Conservation (phyloP, 2,329 filamentous ascomycete species). For the Calonectria pteridis region DNA sequence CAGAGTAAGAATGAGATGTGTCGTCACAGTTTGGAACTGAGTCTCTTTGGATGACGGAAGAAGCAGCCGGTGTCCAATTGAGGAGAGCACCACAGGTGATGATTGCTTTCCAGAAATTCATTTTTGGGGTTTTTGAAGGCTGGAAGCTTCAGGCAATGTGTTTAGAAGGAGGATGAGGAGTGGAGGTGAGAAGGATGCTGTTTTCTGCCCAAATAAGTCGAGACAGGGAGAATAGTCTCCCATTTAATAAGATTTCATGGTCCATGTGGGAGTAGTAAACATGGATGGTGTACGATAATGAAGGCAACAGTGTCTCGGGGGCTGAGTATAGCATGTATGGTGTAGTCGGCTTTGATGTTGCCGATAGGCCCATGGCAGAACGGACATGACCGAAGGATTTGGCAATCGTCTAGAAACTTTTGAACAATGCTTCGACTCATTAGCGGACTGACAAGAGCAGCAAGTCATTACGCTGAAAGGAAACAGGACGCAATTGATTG, state of each 20-base stretch:
- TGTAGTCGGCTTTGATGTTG: not conserved
- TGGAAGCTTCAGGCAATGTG: not conserved
- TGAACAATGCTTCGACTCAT: not conserved
- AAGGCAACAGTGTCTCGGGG: no score
- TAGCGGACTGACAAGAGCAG: not conserved
- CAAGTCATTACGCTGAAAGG: not conserved
- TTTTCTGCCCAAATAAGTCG: not conserved
- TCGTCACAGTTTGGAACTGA: not conserved
- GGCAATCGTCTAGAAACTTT: constrained; percentile 2
- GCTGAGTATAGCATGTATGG: not conserved
- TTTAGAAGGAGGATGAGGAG: not conserved
- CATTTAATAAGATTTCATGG: not conserved
- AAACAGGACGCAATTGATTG: not conserved
- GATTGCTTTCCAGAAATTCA: not conserved
- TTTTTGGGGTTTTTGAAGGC: not conserved
- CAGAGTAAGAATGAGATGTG: not conserved
- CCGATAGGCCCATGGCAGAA: not conserved
- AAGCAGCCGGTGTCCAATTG: not conserved
- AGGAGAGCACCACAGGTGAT: not conserved
- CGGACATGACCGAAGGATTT: not conserved
- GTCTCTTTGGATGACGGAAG: not conserved
- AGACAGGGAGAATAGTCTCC: not conserved
- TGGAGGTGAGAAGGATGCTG: not conserved
- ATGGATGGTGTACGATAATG: not conserved
- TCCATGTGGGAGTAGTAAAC: no score